A percentile compares a stretch with the other conserved stretches of the same genome.
phyloP scores from a whole-genome alignment of 202 grass and related monocot genomes.

The Panicum virgatum region DNA sequence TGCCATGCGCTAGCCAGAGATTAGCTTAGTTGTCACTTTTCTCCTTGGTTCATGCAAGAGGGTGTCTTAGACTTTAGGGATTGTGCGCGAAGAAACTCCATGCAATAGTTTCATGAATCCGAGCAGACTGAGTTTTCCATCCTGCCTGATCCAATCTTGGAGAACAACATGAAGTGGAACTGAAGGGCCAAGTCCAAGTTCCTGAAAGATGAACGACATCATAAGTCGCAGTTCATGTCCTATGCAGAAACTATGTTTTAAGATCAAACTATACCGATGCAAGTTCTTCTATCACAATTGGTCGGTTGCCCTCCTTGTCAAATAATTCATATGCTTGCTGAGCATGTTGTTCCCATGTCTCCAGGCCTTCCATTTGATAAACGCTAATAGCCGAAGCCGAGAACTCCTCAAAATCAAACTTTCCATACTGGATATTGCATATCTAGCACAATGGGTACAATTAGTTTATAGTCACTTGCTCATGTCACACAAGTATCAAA shows the following conservation, averaged over 20 bases:
- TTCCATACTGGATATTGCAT: slow-evolving; percentile 73
- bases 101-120: slow-evolving; percentile 95
- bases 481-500: not conserved
- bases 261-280: slow-evolving; percentile 69
- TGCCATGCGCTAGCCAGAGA: slow-evolving; percentile 12
- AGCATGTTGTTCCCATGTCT: slow-evolving; percentile 82
- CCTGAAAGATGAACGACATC: slow-evolving; percentile 44
- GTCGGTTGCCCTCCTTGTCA: slow-evolving; percentile 82
- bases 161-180: slow-evolving; percentile 91
- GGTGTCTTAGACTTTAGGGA: slow-evolving; percentile 52
- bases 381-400: slow-evolving; percentile 71
- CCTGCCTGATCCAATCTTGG: slow-evolving; percentile 88
- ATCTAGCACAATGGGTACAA: slow-evolving; percentile 45
- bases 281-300: slow-evolving; percentile 89
- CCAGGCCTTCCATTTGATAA: slow-evolving; percentile 90
- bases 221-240: slow-evolving; percentile 10
- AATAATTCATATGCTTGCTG: slow-evolving; percentile 75
- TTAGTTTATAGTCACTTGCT: not conserved
- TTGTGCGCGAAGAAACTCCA: slow-evolving; percentile 67
- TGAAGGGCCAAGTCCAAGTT: slow-evolving; percentile 83
- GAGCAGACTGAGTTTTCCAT: slow-evolving; percentile 87
- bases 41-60: slow-evolving; percentile 2
- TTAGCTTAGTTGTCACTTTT: slow-evolving; percentile 25
- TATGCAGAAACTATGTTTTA: not conserved
- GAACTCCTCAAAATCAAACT: slow-evolving; percentile 92